These are phyloP conservation scores for Pachysandra terminalis DNA, from an alignment of 164 flowering plant genomes.

Conservation along the genomic window DNA sequence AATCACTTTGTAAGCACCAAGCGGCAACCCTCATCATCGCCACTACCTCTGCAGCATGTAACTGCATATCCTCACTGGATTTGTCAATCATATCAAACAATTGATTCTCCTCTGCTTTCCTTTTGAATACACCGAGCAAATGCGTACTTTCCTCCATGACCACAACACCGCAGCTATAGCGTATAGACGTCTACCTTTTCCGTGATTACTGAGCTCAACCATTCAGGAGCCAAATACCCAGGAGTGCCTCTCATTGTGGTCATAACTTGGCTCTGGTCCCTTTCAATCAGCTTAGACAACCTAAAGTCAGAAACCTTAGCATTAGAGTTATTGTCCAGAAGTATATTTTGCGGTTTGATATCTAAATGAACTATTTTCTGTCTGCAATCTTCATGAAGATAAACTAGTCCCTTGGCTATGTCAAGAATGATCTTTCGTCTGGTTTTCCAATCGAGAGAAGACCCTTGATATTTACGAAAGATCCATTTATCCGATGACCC, in stretches of 20 bases:
- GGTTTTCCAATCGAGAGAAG: constrained; percentile 16
- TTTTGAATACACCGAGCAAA: not conserved
- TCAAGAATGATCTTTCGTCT: constrained; percentile 11
- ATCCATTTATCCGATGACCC: constrained; percentile 29
- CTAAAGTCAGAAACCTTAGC: not conserved
- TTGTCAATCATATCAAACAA: constrained; percentile 7
- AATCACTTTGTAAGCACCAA: not conserved
- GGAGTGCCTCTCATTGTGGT: not conserved
- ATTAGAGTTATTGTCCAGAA: not conserved
- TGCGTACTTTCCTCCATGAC: constrained; percentile 3
- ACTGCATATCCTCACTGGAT: not conserved
- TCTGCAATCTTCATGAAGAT: constrained; percentile 31
- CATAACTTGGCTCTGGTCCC: not conserved
- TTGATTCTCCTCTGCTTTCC: constrained; percentile 1
- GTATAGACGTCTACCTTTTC: not conserved
- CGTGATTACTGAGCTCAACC: not conserved
- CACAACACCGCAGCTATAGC: constrained; percentile 20
- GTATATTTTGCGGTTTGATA: not conserved
- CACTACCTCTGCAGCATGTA: constrained; percentile 1
- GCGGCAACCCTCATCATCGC: not conserved
- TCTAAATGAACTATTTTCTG: constrained; percentile 21
- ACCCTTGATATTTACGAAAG: constrained; percentile 2
- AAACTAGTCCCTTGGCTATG: constrained; percentile 19
- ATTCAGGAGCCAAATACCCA: not conserved
- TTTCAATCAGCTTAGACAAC: not conserved